A percentile compares a stretch with the other conserved stretches of the same genome.
Evolutionary conservation across 805 yeast species (phyloP).

Genomic region (Debaryomyces maramus): DNA sequence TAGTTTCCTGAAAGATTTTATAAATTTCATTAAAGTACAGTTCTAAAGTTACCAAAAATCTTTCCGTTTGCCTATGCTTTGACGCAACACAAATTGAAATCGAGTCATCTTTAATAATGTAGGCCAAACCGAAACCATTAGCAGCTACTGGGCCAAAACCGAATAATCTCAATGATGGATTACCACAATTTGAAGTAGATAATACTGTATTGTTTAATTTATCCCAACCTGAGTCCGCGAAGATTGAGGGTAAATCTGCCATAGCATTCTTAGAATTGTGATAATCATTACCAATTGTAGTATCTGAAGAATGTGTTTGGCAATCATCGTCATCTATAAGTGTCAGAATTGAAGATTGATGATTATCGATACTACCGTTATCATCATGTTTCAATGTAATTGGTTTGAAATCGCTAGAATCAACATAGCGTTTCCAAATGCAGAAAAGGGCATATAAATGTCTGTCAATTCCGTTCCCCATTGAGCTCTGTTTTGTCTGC

Average conservation of each 20-base stretch:
- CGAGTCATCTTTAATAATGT: constrained; percentile 51
- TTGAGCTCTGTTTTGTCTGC: constrained; percentile 66
- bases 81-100: constrained; percentile 56
- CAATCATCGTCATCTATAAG: constrained; percentile 18
- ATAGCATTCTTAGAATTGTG: constrained; percentile 18
- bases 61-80: constrained; percentile 58
- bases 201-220: constrained; percentile 75
- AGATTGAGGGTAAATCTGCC: constrained; percentile 62
- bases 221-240: constrained; percentile 88
- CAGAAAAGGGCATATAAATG: constrained; percentile 86
- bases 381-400: constrained; percentile 19
- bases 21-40: constrained; percentile 50
- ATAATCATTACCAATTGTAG: constrained; percentile 26
- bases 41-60: constrained; percentile 54
- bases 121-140: constrained; percentile 60
- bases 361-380: constrained; percentile 20
- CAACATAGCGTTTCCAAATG: constrained; percentile 73
- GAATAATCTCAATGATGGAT: constrained; percentile 56
- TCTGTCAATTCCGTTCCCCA: constrained; percentile 89
- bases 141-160: constrained; percentile 63
- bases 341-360: constrained; percentile 16
- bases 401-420: constrained; percentile 19
- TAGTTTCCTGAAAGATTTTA: constrained; percentile 17
- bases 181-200: constrained; percentile 64
- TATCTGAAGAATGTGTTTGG: constrained; percentile 25